Evolutionary conservation across 129 eudicot species (phyloP).

Genomic region (Saussurea involucrata): DNA sequence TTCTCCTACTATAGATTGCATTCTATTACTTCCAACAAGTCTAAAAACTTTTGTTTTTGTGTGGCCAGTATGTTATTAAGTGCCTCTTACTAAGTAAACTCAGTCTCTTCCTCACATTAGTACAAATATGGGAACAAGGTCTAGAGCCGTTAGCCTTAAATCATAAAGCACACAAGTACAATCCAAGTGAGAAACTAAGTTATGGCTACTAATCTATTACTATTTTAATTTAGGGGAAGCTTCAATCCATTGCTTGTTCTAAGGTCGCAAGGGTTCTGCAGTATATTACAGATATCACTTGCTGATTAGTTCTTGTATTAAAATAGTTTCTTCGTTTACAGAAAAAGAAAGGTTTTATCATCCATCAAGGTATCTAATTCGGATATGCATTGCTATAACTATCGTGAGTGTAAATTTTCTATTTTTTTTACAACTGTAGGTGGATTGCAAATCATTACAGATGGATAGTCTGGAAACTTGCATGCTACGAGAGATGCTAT

Average conservation of each 20-base stretch:
- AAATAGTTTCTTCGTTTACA: neutral
- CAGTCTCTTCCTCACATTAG: no score
- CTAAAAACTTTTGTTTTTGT: neutral
- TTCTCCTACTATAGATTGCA: neutral
- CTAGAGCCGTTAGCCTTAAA: no score
- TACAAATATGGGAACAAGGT: no score
- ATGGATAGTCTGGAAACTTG: slow-evolving; percentile 99
- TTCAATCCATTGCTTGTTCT: neutral
- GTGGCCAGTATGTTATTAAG: neutral
- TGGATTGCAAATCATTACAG: slow-evolving; percentile 91
- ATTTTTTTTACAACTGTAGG: slow-evolving; percentile 35
- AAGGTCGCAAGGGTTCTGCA: neutral
- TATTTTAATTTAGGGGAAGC: no score
- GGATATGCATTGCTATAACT: neutral
- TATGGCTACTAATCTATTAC: no score
- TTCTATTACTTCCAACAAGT: neutral
- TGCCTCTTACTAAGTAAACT: neutral
- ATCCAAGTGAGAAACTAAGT: no score
- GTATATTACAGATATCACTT: neutral
- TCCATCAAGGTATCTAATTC: slow-evolving; percentile 6
- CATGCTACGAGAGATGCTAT: slow-evolving; percentile 84
- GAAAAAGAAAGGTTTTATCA: neutral
- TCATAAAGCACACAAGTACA: no score
- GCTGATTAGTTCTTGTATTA: neutral
- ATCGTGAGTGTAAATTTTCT: neutral